Evolutionary conservation across 768 basidiomycete species (phyloP).

Genomic region (Dentipellis fragilis): DNA sequence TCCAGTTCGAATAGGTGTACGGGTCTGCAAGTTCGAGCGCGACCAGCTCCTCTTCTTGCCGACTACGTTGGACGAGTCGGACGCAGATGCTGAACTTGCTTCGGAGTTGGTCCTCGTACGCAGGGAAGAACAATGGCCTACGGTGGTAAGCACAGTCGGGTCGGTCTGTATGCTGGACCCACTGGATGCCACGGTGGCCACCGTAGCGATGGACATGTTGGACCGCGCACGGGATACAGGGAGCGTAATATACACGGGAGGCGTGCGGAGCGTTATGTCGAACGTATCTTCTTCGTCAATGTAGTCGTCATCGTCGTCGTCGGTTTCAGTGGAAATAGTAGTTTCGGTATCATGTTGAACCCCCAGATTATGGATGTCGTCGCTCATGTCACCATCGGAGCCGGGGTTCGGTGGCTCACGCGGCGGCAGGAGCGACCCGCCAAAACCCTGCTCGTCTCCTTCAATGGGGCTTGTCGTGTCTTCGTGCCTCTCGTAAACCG

Average conservation of each 20-base stretch:
- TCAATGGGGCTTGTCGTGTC: background rate
- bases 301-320: conserved; percentile 19
- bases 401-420: conserved; percentile 50
- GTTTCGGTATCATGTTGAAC: conserved; percentile 22
- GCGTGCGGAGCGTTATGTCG: conserved; percentile 58
- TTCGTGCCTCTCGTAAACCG: background rate
- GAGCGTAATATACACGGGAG: conserved; percentile 23
- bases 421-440: conserved; percentile 54
- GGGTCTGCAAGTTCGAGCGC: conserved; percentile 2
- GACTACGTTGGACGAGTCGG: conserved; percentile 14
- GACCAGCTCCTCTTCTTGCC: conserved; percentile 20
- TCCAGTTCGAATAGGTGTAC: conserved; percentile 2
- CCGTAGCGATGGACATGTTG: conserved; percentile 11
- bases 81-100: conserved; percentile 11
- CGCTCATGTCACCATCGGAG: conserved; percentile 54
- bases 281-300: conserved; percentile 53
- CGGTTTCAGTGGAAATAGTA: conserved; percentile 9
- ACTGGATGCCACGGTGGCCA: conserved; percentile 10
- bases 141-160: conserved; percentile 20
- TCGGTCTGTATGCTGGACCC: conserved; percentile 13
- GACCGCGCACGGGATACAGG: conserved; percentile 12
- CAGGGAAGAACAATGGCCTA: conserved; percentile 21
- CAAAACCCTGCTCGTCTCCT: conserved; percentile 48
- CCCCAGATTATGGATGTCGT: conserved; percentile 31
- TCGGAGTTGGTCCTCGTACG: conserved; percentile 19